A percentile compares a stretch with the other conserved stretches of the same genome.
phyloP scores from a whole-genome alignment of 2,329 filamentous ascomycete genomes.

The Penicillium sclerotigenum region DNA sequence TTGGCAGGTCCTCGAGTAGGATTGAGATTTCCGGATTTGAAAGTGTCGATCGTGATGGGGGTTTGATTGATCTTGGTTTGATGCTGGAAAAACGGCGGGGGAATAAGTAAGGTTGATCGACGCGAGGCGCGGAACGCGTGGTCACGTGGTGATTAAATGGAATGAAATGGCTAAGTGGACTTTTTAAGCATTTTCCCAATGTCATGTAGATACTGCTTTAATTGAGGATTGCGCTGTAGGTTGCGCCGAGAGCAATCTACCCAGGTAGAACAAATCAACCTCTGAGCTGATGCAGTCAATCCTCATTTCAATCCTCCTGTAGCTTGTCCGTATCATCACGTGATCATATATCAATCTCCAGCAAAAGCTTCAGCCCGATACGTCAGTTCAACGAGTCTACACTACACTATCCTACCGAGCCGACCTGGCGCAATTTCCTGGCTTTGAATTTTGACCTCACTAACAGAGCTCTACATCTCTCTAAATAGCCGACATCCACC shows the following conservation, averaged over 20 bases:
- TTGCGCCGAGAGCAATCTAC: background rate
- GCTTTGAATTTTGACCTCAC: background rate
- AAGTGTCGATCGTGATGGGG: background rate
- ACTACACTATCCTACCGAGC: background rate
- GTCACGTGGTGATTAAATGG: slow-evolving; percentile 19
- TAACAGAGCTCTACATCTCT: background rate
- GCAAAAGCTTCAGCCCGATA: slow-evolving; percentile 6
- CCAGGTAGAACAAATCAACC: background rate
- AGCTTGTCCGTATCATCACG: background rate
- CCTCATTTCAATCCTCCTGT: background rate
- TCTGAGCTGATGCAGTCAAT: background rate
- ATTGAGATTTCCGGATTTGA: background rate
- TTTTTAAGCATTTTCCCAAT: background rate
- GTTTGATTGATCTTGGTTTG: background rate
- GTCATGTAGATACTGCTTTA: background rate
- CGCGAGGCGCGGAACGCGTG: slow-evolving; percentile 23
- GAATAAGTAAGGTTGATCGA: slow-evolving; percentile 7
- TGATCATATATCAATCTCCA: slow-evolving; percentile 1
- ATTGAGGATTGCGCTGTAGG: rapidly evolving
- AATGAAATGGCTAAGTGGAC: background rate
- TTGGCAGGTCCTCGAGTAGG: background rate
- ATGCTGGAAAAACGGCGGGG: background rate
- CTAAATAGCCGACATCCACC: background rate
- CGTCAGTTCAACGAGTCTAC: background rate
- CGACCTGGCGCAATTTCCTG: background rate